Conservation (phyloP, 176 grass and related monocot genomes). For the Cenchrus fungigraminus region DNA sequence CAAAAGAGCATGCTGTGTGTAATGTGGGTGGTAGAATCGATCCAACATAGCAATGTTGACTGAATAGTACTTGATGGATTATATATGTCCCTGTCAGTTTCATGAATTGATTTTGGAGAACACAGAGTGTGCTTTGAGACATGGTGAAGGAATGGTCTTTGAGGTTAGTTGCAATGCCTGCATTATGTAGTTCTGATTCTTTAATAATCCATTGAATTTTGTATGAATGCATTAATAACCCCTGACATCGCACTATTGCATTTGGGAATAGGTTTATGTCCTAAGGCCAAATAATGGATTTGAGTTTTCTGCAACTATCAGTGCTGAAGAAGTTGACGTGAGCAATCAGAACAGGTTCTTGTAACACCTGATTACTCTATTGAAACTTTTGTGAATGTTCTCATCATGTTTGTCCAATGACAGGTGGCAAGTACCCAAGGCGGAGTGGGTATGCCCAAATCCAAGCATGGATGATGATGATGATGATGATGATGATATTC, state of each 20-base stretch:
- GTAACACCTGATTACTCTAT: background rate
- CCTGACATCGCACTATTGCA: background rate
- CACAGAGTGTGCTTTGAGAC: background rate
- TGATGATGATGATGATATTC: background rate
- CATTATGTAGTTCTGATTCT: background rate
- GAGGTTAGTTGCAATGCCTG: constrained; percentile 22
- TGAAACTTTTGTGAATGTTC: background rate
- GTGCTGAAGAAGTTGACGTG: background rate
- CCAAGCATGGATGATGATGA: background rate
- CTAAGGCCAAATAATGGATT: constrained; percentile 7
- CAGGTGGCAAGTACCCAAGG: constrained; percentile 24
- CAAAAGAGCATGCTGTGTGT: background rate
- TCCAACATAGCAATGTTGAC: background rate
- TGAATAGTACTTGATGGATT: no score
- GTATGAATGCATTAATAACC: background rate
- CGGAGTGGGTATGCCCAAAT: background rate
- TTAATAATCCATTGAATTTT: background rate
- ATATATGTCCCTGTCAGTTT: constrained; percentile 10
- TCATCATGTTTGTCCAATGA: background rate
- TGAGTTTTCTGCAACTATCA: constrained; percentile 20
- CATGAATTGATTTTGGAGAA: constrained; percentile 39
- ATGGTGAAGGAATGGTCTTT: background rate
- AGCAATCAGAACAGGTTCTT: constrained; percentile 28
- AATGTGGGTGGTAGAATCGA: background rate
- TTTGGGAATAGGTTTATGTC: constrained; percentile 5